These are phyloP conservation scores for Chenopodium formosanum DNA, from an alignment of 148 eudicot species.

Conservation along the genomic window DNA sequence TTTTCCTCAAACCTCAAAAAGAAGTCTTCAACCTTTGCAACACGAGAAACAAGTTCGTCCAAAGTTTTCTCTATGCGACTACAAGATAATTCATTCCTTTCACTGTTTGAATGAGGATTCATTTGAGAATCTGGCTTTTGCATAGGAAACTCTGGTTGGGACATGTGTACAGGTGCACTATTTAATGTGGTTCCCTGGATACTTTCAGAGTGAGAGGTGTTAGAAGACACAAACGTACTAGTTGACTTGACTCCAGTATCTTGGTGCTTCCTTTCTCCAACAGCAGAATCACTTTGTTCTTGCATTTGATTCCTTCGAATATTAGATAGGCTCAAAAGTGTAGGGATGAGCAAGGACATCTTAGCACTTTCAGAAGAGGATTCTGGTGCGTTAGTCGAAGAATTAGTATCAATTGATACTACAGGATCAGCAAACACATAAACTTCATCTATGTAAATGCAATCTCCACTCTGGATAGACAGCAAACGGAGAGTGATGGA, in stretches of 20 bases:
- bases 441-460: constrained; percentile 63
- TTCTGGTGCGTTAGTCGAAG: constrained; percentile 32
- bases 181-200: constrained; percentile 24
- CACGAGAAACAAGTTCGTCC: constrained; percentile 71
- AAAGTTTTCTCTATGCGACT: constrained; percentile 51
- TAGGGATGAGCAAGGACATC: constrained; percentile 89
- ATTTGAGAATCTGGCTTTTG: constrained; percentile 25
- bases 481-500: constrained; percentile 73
- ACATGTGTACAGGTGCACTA: constrained; percentile 26
- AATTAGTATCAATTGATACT: constrained; percentile 43
- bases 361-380: constrained; percentile 55
- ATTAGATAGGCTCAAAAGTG: constrained; percentile 72
- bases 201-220: constrained; percentile 23
- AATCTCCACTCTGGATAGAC: constrained; percentile 69
- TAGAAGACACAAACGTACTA: constrained; percentile 16
- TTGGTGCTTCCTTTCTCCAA: constrained; percentile 20
- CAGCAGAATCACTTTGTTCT: constrained; percentile 31
- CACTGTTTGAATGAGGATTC: constrained; percentile 20
- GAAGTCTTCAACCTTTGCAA: constrained; percentile 67
- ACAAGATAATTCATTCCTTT: constrained; percentile 18
- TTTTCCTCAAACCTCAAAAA: constrained; percentile 79
- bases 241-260: constrained; percentile 31
- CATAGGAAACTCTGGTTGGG: constrained; percentile 26
- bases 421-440: constrained; percentile 82
- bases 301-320: constrained; percentile 39